Evolutionary conservation across 202 grass and related monocot species (phyloP).

Genomic region (Musa balbisiana): DNA sequence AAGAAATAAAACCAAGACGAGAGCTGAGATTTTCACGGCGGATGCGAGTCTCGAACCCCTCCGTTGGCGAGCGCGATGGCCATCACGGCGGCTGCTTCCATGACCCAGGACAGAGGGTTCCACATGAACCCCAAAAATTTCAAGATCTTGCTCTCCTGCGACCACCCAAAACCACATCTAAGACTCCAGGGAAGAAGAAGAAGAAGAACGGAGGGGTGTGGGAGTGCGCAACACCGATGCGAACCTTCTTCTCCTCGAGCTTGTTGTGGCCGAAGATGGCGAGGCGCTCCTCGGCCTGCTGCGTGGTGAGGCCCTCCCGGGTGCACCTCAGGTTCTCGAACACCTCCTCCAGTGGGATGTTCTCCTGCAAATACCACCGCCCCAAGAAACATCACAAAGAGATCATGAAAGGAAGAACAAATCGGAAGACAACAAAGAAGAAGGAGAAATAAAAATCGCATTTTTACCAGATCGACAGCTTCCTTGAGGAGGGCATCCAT

Average conservation of each 20-base stretch:
- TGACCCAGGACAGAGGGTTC: slow-evolving; percentile 94
- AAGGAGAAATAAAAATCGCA: background rate
- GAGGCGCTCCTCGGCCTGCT: slow-evolving; percentile 65
- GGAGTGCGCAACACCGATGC: slow-evolving; percentile 1
- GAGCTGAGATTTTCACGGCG: background rate
- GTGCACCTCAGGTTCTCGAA: slow-evolving; percentile 75
- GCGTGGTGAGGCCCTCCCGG: slow-evolving; percentile 50
- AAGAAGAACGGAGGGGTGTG: background rate
- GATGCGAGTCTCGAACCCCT: slow-evolving; percentile 32
- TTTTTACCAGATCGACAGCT: slow-evolving; percentile 20
- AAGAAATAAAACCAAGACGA: background rate
- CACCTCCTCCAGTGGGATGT: slow-evolving; percentile 83
- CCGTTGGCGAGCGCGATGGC: slow-evolving; percentile 77
- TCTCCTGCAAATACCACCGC: slow-evolving; percentile 47
- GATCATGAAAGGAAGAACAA: background rate
- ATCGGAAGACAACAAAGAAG: background rate
- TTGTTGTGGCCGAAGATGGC: slow-evolving; percentile 76
- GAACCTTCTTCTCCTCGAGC: slow-evolving; percentile 93
- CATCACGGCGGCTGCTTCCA: slow-evolving; percentile 91
- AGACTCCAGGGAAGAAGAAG: background rate
- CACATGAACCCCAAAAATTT: slow-evolving; percentile 99
- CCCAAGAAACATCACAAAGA: background rate
- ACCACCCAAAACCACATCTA: background rate
- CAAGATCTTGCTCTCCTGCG: slow-evolving; percentile 81
- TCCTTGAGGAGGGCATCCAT: slow-evolving; percentile 24